phyloP scores from a whole-genome alignment of 345 rosid genomes.

The Angophora floribunda region DNA sequence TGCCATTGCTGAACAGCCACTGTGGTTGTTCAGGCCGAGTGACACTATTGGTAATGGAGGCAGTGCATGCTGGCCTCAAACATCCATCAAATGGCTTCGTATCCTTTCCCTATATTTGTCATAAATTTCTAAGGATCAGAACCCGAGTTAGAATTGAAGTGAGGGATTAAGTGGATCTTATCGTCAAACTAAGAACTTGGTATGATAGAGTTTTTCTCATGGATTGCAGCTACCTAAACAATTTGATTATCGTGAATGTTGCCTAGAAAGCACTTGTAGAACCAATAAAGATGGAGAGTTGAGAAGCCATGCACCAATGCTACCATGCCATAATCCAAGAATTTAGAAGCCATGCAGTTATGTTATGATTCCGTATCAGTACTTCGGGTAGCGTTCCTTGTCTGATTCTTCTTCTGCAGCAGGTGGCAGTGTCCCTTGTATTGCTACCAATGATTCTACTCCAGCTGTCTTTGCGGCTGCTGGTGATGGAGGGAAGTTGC shows the following conservation, averaged over 20 bases:
- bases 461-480: constrained; percentile 41
- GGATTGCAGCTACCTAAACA: neutral
- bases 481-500: constrained; percentile 51
- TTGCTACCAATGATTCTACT: constrained; percentile 54
- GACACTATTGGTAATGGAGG: neutral
- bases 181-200: neutral
- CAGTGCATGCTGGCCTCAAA: neutral
- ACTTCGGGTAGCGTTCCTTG: neutral
- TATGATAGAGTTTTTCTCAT: neutral
- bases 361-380: neutral
- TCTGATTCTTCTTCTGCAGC: neutral
- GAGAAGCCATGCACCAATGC: neutral
- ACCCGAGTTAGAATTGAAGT: neutral
- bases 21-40: neutral
- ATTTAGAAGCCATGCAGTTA: neutral
- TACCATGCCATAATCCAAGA: too few species aligned
- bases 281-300: neutral
- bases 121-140: neutral
- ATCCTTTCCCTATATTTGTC: neutral
- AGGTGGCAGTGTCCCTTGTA: constrained; percentile 61
- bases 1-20: neutral
- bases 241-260: neutral
- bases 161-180: neutral
- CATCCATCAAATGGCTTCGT: neutral
- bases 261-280: neutral